These are phyloP conservation scores for Populus davidiana DNA, from an alignment of 345 rosid genomes.

Conservation along the genomic window DNA sequence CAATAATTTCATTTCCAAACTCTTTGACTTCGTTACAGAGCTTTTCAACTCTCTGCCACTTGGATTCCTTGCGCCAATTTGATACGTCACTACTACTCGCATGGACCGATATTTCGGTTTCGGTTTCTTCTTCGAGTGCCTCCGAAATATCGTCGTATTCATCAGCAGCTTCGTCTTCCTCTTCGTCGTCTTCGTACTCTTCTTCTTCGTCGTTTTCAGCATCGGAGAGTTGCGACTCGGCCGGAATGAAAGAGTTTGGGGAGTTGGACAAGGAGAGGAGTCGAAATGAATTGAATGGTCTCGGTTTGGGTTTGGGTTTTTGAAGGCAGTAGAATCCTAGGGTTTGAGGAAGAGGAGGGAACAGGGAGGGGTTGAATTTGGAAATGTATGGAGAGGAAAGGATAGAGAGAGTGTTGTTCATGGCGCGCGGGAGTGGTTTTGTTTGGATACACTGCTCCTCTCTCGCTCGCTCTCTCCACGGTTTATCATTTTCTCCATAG, in stretches of 20 bases:
- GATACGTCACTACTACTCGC: slow-evolving; percentile 6
- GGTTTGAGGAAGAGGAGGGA: slow-evolving; percentile 16
- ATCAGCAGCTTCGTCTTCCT: slow-evolving; percentile 44
- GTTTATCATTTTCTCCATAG: too few relatives aligned
- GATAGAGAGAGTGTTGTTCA: slow-evolving; percentile 42
- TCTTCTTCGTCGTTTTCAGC: slow-evolving; percentile 49
- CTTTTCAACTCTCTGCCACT: slow-evolving; percentile 74
- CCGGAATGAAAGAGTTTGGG: slow-evolving; percentile 44
- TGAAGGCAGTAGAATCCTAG: slow-evolving; percentile 19
- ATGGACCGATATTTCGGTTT: slow-evolving; percentile 39
- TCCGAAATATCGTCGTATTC: slow-evolving; percentile 53
- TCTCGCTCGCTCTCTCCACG: too few relatives aligned
- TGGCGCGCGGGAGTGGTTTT: slow-evolving; percentile 42
- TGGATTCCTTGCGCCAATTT: slow-evolving; percentile 42
- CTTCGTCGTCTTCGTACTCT: slow-evolving; percentile 42
- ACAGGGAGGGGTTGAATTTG: slow-evolving; percentile 16
- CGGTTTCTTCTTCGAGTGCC: slow-evolving; percentile 47
- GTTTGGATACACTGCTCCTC: too few relatives aligned
- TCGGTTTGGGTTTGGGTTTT: slow-evolving; percentile 20
- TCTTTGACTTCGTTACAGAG: slow-evolving; percentile 58
- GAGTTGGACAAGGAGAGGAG: slow-evolving; percentile 36
- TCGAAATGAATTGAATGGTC: slow-evolving; percentile 18
- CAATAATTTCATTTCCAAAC: slow-evolving; percentile 72
- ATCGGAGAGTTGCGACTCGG: slow-evolving; percentile 56
- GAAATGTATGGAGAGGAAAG: slow-evolving; percentile 23